Evolutionary conservation across 2,329 filamentous ascomycete species (phyloP).

Genomic region (Penicillium vulpinum): DNA sequence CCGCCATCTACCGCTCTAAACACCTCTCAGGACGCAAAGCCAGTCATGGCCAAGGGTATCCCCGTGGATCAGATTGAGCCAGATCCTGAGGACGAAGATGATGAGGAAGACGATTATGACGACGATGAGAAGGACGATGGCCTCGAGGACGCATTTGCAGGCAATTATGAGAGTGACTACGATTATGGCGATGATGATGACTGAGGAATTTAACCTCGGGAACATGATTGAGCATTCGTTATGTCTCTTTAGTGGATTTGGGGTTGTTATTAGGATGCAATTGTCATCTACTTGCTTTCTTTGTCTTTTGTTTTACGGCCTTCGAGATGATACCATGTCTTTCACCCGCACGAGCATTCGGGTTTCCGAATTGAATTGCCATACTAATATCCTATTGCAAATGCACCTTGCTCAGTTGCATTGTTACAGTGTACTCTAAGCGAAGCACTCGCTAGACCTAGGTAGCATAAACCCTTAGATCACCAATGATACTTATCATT

Average conservation of each 20-base stretch:
- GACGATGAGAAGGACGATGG: constrained; percentile 34
- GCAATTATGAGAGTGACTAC: constrained; percentile 30
- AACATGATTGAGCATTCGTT: not conserved
- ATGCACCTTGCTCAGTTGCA: not conserved
- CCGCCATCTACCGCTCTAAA: not conserved
- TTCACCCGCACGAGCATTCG: not conserved
- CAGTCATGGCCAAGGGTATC: not conserved
- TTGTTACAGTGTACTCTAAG: not conserved
- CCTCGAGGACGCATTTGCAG: constrained; percentile 35
- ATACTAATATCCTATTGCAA: not conserved
- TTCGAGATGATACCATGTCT: constrained; percentile 12
- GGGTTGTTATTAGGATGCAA: constrained; percentile 1
- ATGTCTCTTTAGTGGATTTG: not conserved
- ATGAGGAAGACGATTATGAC: constrained; percentile 30
- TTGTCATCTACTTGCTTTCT: not conserved
- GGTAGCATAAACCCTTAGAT: not conserved
- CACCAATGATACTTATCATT: not conserved
- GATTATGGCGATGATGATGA: constrained; percentile 21
- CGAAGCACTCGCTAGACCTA: not conserved
- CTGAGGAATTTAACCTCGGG: not conserved
- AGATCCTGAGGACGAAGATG: constrained; percentile 29
- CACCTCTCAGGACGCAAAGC: not conserved
- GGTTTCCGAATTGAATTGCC: constrained; percentile 1
- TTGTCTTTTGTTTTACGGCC: not conserved
- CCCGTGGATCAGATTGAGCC: not conserved